Evolutionary conservation across 1,284 basidiomycete species (phyloP), one percentile per base, ranked within the genome.

Genomic region (Trametes versicolor): DNA sequence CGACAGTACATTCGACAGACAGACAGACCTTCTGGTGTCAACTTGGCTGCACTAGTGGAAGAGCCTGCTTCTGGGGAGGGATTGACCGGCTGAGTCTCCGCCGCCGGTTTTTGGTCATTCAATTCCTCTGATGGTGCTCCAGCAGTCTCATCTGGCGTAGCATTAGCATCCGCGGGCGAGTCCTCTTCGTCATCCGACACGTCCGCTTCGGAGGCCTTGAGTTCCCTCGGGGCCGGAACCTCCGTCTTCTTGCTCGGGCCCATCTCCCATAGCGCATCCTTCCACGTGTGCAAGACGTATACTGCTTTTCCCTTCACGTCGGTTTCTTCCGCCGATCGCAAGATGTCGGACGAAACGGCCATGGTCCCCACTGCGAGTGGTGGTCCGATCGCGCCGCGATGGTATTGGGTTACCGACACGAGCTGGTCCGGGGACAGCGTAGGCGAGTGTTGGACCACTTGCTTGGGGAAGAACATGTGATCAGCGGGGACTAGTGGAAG

Each of bases 231-330:
- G 7, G 80, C 82, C 0, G 91, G 90, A 8, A 83, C 80, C 49
- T 90, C 87, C 9, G 68, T 60, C 70, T 87, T 90, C 25, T 79
- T 82, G 45, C 88, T 88, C 4, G 76, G 78, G 13, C 92, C 91
- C 81, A 91, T 82, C 19, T 87, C 83, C 85, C 90, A 94, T 10
- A 94, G 73, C 67, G 83, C 77, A 69, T 93, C 92, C 70, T 89
- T 90, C 86, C 88, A 90, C 1, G 86, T 85, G 72, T 94, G 90
- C 50, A 90, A 67, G 1, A 93, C 79, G 29, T 82, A 77, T 3
- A 93, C 91, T 0, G 92, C 93, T 73, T 93, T 93, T 1, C 93
- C 93, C 72, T 91, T 92, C 50, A 81, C 80, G 62, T 83, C 80
- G 2, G 74, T 78, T 23, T 78, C 78, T 36, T 77, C 71, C 71